Evolutionary conservation across 176 grass and related monocot species (phyloP).

Genomic region (Musa beccarii): DNA sequence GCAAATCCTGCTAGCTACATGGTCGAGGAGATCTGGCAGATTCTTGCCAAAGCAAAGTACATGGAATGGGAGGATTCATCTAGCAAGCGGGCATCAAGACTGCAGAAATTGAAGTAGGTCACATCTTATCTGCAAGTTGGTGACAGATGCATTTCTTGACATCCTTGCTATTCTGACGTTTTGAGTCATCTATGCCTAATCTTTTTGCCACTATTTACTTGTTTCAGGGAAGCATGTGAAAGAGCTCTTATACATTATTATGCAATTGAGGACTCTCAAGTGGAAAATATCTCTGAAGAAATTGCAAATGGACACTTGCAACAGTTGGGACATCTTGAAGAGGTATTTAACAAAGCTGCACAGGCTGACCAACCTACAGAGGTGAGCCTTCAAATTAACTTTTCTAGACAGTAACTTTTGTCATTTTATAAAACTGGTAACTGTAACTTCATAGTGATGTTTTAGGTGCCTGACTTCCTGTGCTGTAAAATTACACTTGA

Average conservation of each 20-base stretch:
- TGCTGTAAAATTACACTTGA: conserved; percentile 84
- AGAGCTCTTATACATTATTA: conserved; percentile 58
- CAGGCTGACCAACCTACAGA: conserved; percentile 38
- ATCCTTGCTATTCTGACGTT: not conserved
- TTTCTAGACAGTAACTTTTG: not conserved
- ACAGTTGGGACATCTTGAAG: conserved; percentile 50
- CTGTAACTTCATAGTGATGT: not conserved
- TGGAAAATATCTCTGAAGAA: conserved; percentile 15
- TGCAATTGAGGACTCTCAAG: conserved; percentile 44
- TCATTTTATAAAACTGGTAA: conserved; percentile 3
- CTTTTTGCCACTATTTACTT: not conserved
- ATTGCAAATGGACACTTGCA: conserved; percentile 30
- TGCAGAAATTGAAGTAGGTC: conserved; percentile 62
- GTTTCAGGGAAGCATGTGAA: conserved; percentile 56
- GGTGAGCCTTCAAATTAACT: conserved; percentile 34
- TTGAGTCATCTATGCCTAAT: not conserved
- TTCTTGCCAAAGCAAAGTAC: conserved; percentile 74
- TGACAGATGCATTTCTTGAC: not conserved
- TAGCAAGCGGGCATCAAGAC: conserved; percentile 38
- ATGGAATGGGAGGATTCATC: conserved; percentile 63
- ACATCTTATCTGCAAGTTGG: not conserved
- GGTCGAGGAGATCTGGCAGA: conserved; percentile 60
- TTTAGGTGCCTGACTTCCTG: conserved; percentile 70
- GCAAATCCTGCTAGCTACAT: conserved; percentile 25
- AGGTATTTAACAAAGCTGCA: conserved; percentile 51